Percentiles rank a stretch among this genome's conserved stretches.
phyloP scores from a whole-genome alignment of 1,139 yeast species.

The Magnusiomyces clavatus region DNA sequence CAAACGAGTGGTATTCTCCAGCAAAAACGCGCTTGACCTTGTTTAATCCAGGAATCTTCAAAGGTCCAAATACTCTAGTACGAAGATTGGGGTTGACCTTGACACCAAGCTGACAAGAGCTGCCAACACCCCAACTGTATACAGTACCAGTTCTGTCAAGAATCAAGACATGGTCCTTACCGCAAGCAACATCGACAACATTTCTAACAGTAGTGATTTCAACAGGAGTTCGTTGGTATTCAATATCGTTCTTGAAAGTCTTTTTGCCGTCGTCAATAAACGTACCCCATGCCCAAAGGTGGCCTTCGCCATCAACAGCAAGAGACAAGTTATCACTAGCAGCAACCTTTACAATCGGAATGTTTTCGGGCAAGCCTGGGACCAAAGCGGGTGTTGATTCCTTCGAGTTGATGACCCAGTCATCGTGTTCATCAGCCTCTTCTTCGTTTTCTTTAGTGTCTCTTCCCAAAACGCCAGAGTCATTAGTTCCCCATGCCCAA shows the following conservation, averaged over 20 bases:
- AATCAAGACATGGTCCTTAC: conserved; percentile 86
- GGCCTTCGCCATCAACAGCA: conserved; percentile 70
- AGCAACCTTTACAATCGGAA: conserved; percentile 66
- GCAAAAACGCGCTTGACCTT: conserved; percentile 75
- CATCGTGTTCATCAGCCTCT: conserved; percentile 52
- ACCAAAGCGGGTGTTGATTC: conserved; percentile 86
- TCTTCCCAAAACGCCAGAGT: conserved; percentile 88
- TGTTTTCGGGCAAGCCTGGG: conserved; percentile 52
- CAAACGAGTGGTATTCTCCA: conserved; percentile 96
- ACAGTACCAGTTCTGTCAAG: conserved; percentile 80
- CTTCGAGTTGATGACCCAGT: conserved; percentile 75
- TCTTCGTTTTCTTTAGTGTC: conserved; percentile 57
- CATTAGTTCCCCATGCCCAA: conserved; percentile 99
- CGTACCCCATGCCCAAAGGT: conserved; percentile 96
- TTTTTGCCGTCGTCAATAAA: conserved; percentile 89
- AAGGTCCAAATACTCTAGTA: conserved; percentile 30
- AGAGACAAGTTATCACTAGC: conserved; percentile 92
- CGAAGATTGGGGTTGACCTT: conserved; percentile 27
- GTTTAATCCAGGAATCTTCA: conserved; percentile 39
- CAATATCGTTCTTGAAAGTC: conserved; percentile 65
- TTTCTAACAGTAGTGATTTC: conserved; percentile 55
- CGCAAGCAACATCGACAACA: conserved; percentile 81
- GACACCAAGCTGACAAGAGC: conserved; percentile 85
- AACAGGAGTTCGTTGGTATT: conserved; percentile 59
- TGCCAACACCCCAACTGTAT: conserved; percentile 97